Evolutionary conservation across 139 green algal genomes (phyloP).

Genomic region (Axilococcus clingmanii): DNA sequence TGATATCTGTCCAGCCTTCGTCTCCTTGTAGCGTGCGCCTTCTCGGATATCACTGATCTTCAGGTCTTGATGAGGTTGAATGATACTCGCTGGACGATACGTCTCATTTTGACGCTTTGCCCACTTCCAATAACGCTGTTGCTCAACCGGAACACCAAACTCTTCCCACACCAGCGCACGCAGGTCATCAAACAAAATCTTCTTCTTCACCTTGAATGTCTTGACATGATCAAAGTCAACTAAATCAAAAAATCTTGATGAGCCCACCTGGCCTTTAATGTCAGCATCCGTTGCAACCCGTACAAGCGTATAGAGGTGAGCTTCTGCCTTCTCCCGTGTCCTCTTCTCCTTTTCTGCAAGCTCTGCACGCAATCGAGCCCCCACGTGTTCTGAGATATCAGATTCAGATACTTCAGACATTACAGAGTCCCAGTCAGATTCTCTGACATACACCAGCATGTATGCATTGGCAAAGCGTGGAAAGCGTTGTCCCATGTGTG

Average conservation of each 20-base stretch:
- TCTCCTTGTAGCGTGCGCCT: background rate
- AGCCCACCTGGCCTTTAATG: constrained; percentile 63
- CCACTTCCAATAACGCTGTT: constrained; percentile 90
- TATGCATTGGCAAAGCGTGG: constrained; percentile 88
- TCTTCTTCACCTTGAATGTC: constrained; percentile 56
- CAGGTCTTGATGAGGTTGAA: constrained; percentile 43
- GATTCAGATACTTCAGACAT: constrained; percentile 66
- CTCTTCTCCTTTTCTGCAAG: constrained; percentile 54
- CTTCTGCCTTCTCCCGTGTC: constrained; percentile 67
- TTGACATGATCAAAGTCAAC: constrained; percentile 72
- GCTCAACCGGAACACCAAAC: constrained; percentile 52
- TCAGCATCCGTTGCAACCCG: constrained; percentile 45
- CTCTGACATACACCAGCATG: constrained; percentile 96
- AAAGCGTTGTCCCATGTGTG: background rate
- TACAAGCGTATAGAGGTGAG: constrained; percentile 82
- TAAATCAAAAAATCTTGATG: constrained; percentile 77
- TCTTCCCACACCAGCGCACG: constrained; percentile 49
- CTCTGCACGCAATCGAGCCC: constrained; percentile 55
- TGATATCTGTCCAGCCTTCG: constrained; percentile 8
- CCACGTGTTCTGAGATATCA: constrained; percentile 76
- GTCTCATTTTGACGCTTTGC: constrained; percentile 71
- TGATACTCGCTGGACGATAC: constrained; percentile 38
- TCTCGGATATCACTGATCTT: constrained; percentile 1
- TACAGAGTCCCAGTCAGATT: constrained; percentile 70
- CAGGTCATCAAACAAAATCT: constrained; percentile 69